phyloP scores from a whole-genome alignment of 352 stramenopile genomes.

The Pythium brachiatum region DNA sequence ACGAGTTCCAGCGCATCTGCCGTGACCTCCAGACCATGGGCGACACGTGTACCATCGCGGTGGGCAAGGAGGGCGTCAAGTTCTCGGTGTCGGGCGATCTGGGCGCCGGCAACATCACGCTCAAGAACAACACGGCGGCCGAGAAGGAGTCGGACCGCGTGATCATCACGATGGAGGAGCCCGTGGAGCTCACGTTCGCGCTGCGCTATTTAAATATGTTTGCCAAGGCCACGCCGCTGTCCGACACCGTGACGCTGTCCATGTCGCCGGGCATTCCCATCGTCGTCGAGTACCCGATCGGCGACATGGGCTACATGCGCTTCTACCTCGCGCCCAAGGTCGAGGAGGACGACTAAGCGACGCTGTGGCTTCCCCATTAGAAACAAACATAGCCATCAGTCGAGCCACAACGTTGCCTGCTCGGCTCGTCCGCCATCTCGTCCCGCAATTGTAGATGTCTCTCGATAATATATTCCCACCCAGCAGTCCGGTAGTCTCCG shows the following conservation, averaged over 20 bases:
- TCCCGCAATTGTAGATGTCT: constrained; percentile 5
- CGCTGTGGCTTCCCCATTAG: background rate
- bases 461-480: constrained; percentile 20
- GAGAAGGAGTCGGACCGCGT: constrained; percentile 90
- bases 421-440: background rate
- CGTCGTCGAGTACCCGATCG: constrained; percentile 98
- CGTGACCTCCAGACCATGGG: constrained; percentile 98
- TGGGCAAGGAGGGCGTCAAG: constrained; percentile 97
- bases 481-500: background rate
- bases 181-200: constrained; percentile 98
- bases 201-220: constrained; percentile 99
- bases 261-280: constrained; percentile 98
- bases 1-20: constrained; percentile 99
- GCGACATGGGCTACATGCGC: constrained; percentile 96
- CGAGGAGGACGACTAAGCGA: constrained; percentile 93
- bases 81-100: constrained; percentile 97
- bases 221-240: constrained; percentile 97
- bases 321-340: constrained; percentile 99
- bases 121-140: constrained; percentile 88
- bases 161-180: constrained; percentile 98
- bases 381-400: background rate
- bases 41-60: constrained; percentile 96
- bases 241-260: constrained; percentile 93
- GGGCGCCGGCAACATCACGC: constrained; percentile 95
- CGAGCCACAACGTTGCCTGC: background rate